These are phyloP conservation scores for Ramichloridium luteum DNA, from an alignment of 2,329 filamentous ascomycete species.

Conservation along the genomic window DNA sequence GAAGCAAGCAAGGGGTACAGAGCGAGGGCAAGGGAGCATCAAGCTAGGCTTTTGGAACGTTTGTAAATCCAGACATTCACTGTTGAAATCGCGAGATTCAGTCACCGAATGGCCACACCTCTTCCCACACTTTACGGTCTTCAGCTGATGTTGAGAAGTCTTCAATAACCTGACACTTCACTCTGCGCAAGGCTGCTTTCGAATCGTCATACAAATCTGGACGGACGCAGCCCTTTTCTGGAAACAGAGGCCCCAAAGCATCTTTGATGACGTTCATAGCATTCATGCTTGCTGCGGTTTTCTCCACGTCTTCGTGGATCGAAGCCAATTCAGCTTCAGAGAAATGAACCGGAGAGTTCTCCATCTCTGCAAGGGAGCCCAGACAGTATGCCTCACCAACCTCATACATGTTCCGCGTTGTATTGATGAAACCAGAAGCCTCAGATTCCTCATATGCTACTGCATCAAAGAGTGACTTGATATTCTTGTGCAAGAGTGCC, in stretches of 20 bases:
- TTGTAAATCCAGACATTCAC: too few relatives aligned
- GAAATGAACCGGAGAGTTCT: conserved; percentile 3
- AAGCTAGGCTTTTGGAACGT: too few relatives aligned
- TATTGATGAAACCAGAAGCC: conserved; percentile 3
- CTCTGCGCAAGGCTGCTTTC: too few relatives aligned
- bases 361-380: conserved; percentile 3
- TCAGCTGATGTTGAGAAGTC: too few relatives aligned
- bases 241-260: conserved; percentile 4
- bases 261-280: conserved; percentile 5
- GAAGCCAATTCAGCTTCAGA: conserved; percentile 3
- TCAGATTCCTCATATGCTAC: conserved; percentile 30
- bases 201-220: conserved; percentile 6
- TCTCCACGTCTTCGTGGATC: conserved; percentile 3
- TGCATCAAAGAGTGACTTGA: too few relatives aligned
- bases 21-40: too few relatives aligned
- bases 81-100: too few relatives aligned
- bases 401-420: conserved; percentile 3
- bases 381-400: conserved; percentile 7
- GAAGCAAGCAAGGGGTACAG: too few relatives aligned
- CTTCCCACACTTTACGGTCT: too few relatives aligned
- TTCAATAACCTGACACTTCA: too few relatives aligned
- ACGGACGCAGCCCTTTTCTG: conserved; percentile 4
- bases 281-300: conserved; percentile 3
- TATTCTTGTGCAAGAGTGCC: too few relatives aligned
- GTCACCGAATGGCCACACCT: too few relatives aligned